phyloP scores from a whole-genome alignment of 2,329 filamentous ascomycete species.

The Sordariomycetes sp. region DNA sequence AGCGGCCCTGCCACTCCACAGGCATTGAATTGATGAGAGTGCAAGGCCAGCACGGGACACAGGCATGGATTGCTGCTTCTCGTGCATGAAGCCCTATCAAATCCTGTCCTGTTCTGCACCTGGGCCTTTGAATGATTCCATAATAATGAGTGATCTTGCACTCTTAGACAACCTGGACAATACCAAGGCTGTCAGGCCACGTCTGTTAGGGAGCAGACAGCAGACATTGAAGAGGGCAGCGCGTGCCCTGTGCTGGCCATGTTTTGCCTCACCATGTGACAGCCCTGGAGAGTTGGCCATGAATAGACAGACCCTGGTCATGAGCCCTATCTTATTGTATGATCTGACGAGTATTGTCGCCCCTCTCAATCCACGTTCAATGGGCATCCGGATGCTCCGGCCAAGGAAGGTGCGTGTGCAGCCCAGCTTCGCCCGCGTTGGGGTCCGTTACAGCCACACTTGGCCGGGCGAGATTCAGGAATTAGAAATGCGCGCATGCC shows the following conservation, averaged over 20 bases:
- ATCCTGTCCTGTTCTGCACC: background rate
- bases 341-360: background rate
- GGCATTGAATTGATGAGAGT: background rate
- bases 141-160: background rate
- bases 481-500: too few species aligned
- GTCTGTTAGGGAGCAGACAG: background rate
- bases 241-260: background rate
- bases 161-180: background rate
- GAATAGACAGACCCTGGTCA: background rate
- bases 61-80: background rate
- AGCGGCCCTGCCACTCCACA: background rate
- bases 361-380: background rate
- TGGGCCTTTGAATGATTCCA: background rate
- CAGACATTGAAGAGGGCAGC: background rate
- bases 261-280: background rate
- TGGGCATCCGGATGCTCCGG: background rate
- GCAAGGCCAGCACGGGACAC: background rate
- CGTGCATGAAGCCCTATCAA: background rate
- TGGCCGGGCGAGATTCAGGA: background rate
- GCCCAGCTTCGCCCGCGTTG: background rate
- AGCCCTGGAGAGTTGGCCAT: background rate
- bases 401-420: background rate
- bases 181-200: background rate
- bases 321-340: background rate
- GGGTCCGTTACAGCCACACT: background rate